Conservation (phyloP, 257 asterid genomes). For the Paulownia fortunei region DNA sequence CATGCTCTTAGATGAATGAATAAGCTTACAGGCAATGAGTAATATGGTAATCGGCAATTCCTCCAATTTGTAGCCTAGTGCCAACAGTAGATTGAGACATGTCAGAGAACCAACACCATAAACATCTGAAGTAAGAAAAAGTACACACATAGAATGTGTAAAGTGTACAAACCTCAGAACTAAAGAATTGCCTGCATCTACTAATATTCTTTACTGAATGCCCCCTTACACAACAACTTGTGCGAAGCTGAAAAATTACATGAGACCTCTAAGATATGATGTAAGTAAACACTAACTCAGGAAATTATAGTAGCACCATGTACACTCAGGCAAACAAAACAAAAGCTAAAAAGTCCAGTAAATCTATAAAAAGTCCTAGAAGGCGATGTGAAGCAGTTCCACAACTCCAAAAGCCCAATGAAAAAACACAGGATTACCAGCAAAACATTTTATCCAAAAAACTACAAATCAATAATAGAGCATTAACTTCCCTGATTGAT, state of each 20-base stretch:
- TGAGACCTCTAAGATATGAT: not conserved
- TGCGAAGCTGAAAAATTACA: conserved; percentile 48
- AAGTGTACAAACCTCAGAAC: conserved; percentile 56
- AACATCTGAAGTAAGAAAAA: conserved; percentile 4
- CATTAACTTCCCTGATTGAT: not conserved
- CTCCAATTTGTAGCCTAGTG: conserved; percentile 50
- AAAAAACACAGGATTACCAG: not conserved
- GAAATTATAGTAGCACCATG: not conserved
- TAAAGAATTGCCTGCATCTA: conserved; percentile 41
- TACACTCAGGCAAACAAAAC: not conserved
- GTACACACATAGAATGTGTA: not conserved
- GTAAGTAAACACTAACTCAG: not conserved
- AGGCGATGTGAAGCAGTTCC: not conserved
- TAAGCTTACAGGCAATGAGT: conserved; percentile 59
- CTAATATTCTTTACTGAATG: conserved; percentile 48
- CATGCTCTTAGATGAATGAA: conserved; percentile 2
- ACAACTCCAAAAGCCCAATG: not conserved
- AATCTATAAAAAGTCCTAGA: not conserved
- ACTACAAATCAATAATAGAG: not conserved
- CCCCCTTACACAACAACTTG: conserved; percentile 36
- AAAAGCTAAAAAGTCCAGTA: not conserved
- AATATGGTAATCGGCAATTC: conserved; percentile 44
- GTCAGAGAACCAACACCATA: not conserved
- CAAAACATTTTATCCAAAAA: not conserved
- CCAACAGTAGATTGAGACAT: conserved; percentile 15